Evolutionary conservation across 768 basidiomycete species (phyloP), one percentile per base, ranked within the genome.

Genomic region (Russula lepida): DNA sequence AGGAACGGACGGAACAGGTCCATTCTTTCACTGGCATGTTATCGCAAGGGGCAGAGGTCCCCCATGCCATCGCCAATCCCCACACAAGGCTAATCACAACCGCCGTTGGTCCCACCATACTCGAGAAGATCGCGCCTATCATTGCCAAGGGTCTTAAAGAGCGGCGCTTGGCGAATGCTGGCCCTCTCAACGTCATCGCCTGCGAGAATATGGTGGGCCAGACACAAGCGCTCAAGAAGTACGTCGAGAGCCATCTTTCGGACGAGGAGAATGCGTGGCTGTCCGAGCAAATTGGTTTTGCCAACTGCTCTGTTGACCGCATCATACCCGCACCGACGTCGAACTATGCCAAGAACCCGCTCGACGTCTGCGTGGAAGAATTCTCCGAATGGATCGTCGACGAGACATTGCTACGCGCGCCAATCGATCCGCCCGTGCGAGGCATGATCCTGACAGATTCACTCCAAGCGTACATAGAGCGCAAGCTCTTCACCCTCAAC

Each of bases 401-500:
- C 61, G 47, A 67, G 54, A 59, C 56, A 13, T 65, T 68, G 44
- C 69, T 77, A 21, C 71, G 69, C 46, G 63, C 62, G 30, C 66
- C 64, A 27, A 67, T 69, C 54, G 63, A 58, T 12, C 67, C 73
- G 47, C 66, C 68, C 59, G 66, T 70, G 33, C 58, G 62, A 25
- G 75, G 73, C 52, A 70, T 75, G 68, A 46, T 63, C 28, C 71
- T 74, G 52, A 70, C 70, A 23, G 60, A 69, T 43, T 62, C 72
- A 64, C 72, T 77, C 32, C 51, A 67, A 17, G 69, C 71, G 44
- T 77, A 74, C 64, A 69, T 76, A 65, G 74, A 77, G 65, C 73
- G 76, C 61, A 77, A 77, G 64, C 74, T 77, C 49, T 77, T 74
- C 69, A 76, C 75, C 33, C 73, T 77, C 51, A 77, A 77, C 64